A percentile compares a stretch with the other conserved stretches of the same genome.
These are phyloP conservation scores for Hypocrella siamensis DNA, from an alignment of 2,329 filamentous ascomycete genomes.

Conservation along the genomic window DNA sequence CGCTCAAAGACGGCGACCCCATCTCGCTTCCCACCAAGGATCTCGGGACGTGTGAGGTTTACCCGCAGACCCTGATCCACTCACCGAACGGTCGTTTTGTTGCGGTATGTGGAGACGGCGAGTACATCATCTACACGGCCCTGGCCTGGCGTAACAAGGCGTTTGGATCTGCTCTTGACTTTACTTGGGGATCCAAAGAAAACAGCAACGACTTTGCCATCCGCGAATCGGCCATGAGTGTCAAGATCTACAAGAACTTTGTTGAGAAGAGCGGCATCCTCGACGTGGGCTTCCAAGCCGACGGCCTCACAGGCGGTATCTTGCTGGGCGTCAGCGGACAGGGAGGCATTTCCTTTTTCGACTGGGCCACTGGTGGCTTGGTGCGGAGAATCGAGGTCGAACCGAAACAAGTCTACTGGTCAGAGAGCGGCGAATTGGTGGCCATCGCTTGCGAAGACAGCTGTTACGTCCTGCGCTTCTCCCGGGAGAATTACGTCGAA, in stretches of 20 bases:
- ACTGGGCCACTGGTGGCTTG: conserved; percentile 81
- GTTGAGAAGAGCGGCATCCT: conserved; percentile 77
- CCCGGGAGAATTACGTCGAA: conserved; percentile 72
- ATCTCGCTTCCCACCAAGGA: conserved; percentile 85
- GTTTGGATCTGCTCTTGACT: conserved; percentile 89
- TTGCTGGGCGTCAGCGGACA: conserved; percentile 89
- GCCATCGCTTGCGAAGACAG: conserved; percentile 87
- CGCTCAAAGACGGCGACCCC: conserved; percentile 74
- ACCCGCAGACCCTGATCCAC: conserved; percentile 85
- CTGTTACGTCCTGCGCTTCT: conserved; percentile 88
- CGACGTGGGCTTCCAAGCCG: conserved; percentile 89
- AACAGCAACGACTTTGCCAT: conserved; percentile 99
- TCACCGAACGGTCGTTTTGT: conserved; percentile 92
- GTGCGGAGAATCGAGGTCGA: conserved; percentile 83
- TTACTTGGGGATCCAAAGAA: conserved; percentile 92
- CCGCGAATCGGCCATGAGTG: conserved; percentile 80
- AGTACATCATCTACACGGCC: conserved; percentile 98
- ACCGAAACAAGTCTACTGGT: conserved; percentile 78
- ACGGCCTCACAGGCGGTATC: conserved; percentile 77
- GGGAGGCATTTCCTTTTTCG: conserved; percentile 88
- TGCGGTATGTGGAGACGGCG: conserved; percentile 72
- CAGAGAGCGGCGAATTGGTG: conserved; percentile 86
- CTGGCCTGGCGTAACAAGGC: conserved; percentile 95
- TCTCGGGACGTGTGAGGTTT: conserved; percentile 89
- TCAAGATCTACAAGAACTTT: conserved; percentile 98